Evolutionary conservation across 257 asterid species (phyloP).

Genomic region (Solanum pennellii): DNA sequence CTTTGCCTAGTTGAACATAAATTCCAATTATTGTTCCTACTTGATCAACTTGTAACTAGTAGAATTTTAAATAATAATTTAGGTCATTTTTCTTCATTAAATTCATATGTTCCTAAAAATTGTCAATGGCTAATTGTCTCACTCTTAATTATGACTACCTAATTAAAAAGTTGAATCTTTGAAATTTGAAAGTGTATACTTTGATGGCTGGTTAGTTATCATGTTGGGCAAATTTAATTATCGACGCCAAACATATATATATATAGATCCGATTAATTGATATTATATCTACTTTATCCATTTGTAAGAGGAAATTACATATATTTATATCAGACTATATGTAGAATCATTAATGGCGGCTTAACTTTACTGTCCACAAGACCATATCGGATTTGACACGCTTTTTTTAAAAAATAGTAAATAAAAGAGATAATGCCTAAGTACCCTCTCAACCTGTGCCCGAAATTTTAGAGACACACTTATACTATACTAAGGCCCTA

Average conservation of each 20-base stretch:
- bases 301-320: neutral
- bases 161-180: neutral
- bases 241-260: too few relatives aligned
- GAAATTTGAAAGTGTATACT: neutral
- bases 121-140: too few relatives aligned
- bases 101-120: neutral
- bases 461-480: too few relatives aligned
- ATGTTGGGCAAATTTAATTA: too few relatives aligned
- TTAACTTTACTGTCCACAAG: neutral
- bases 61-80: neutral
- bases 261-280: neutral
- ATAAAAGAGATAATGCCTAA: too few relatives aligned
- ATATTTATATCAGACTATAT: neutral
- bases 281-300: neutral
- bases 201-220: neutral
- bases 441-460: too few relatives aligned
- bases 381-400: neutral
- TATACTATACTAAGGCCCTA: too few relatives aligned
- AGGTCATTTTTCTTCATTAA: neutral
- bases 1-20: neutral
- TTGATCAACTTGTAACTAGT: neutral
- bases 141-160: neutral
- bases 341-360: neutral
- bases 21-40: constrained; percentile 60
- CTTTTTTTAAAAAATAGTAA: too few relatives aligned